phyloP scores from a whole-genome alignment of 2,329 filamentous ascomycete species.

The Trichoderma hamatum region DNA sequence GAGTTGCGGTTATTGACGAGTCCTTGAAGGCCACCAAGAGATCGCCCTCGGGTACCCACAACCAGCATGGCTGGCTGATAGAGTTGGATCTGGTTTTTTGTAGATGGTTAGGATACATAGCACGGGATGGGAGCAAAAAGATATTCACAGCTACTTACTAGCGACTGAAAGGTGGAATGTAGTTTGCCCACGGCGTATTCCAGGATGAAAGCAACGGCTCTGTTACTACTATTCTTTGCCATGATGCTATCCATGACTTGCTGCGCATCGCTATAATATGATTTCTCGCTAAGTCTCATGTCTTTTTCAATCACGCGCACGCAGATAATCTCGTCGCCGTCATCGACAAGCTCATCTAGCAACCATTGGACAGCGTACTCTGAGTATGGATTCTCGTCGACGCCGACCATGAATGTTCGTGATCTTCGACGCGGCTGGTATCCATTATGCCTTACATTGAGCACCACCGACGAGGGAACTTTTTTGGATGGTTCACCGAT shows the following conservation, averaged over 20 bases:
- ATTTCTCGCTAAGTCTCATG: slow-evolving; percentile 67
- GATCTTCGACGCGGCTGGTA: slow-evolving; percentile 80
- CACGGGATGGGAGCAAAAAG: neutral
- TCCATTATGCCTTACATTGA: slow-evolving; percentile 84
- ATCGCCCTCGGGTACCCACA: slow-evolving; percentile 84
- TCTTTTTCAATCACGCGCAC: slow-evolving; percentile 86
- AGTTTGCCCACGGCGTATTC: slow-evolving; percentile 90
- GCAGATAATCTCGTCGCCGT: slow-evolving; percentile 91
- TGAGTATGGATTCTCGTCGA: slow-evolving; percentile 89
- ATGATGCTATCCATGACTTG: slow-evolving; percentile 75
- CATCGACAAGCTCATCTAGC: slow-evolving; percentile 87
- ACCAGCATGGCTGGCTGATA: slow-evolving; percentile 91
- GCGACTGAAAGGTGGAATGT: slow-evolving; percentile 84
- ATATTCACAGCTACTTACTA: slow-evolving; percentile 58
- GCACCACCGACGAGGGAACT: slow-evolving; percentile 70
- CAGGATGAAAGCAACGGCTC: slow-evolving; percentile 80
- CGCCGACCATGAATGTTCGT: slow-evolving; percentile 86
- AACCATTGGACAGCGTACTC: slow-evolving; percentile 93
- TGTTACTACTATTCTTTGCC: slow-evolving; percentile 75
- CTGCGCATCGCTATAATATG: slow-evolving; percentile 76
- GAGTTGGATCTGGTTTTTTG: slow-evolving; percentile 70
- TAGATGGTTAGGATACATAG: slow-evolving; percentile 24
- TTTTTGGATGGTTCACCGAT: slow-evolving; percentile 58
- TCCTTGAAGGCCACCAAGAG: slow-evolving; percentile 82
- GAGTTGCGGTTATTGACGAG: slow-evolving; percentile 77